phyloP scores from a whole-genome alignment of 2,329 filamentous ascomycete species.

The Diplodia intermedia region DNA sequence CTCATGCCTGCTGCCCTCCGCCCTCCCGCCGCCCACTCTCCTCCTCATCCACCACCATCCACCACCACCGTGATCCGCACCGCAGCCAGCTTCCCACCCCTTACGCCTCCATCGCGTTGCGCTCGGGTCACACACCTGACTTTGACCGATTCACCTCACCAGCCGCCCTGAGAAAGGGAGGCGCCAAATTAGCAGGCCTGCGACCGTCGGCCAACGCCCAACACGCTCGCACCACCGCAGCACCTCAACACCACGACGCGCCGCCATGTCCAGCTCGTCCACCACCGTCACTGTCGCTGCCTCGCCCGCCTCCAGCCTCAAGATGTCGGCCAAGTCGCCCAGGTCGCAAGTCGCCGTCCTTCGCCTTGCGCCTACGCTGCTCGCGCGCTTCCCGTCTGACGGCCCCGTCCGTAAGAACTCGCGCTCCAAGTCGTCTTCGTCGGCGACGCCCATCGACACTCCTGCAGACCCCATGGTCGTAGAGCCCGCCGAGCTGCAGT shows the following conservation, averaged over 20 bases:
- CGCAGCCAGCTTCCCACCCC: slow-evolving; percentile 24
- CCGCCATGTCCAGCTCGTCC: slow-evolving; percentile 34
- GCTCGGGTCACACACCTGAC: slow-evolving; percentile 33
- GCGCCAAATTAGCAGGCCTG: slow-evolving; percentile 32
- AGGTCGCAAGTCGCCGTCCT: slow-evolving; percentile 46
- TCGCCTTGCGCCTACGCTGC: slow-evolving; percentile 42
- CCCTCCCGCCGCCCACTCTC: slow-evolving; percentile 24
- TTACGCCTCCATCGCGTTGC: slow-evolving; percentile 29
- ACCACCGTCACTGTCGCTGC: slow-evolving; percentile 37
- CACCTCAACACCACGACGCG: slow-evolving; percentile 32
- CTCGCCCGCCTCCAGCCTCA: slow-evolving; percentile 37
- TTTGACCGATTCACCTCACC: slow-evolving; percentile 32
- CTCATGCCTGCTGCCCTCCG: slow-evolving; percentile 27
- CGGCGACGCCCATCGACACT: slow-evolving; percentile 48
- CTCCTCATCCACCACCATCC: slow-evolving; percentile 29
- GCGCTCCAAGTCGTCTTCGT: slow-evolving; percentile 48
- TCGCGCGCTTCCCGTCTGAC: slow-evolving; percentile 39
- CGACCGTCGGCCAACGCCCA: slow-evolving; percentile 29
- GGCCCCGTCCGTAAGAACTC: slow-evolving; percentile 37
- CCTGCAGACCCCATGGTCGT: slow-evolving; percentile 38
- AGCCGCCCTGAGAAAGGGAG: slow-evolving; percentile 32
- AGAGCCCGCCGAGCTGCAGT: slow-evolving; percentile 26
- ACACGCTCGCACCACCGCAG: slow-evolving; percentile 8
- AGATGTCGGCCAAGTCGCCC: slow-evolving; percentile 45
- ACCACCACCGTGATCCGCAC: slow-evolving; percentile 30